Conservation (phyloP, 2,329 filamentous ascomycete species). For the Dactylellina sp. region DNA sequence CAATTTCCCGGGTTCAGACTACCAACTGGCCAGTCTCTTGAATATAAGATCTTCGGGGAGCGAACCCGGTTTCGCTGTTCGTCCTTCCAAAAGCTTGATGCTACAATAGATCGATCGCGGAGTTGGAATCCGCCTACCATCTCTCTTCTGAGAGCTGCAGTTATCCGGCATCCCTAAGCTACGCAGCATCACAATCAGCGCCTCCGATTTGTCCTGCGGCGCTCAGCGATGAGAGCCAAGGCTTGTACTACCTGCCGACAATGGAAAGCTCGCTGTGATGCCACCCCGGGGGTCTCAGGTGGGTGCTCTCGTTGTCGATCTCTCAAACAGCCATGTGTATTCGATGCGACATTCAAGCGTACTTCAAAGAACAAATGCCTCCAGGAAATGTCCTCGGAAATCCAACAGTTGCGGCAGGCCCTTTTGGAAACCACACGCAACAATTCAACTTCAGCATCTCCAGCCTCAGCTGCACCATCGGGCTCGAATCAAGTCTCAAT, state of each 20-base stretch:
- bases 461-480: not conserved
- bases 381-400: constrained; percentile 43
- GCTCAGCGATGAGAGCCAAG: constrained; percentile 33
- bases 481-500: constrained; percentile 13
- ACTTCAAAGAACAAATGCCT: constrained; percentile 40
- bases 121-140: constrained; percentile 14
- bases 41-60: constrained; percentile 15
- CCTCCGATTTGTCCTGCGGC: not conserved
- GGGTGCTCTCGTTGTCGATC: constrained; percentile 41
- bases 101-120: constrained; percentile 10
- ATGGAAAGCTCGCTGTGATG: constrained; percentile 41
- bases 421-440: constrained; percentile 14
- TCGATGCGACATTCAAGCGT: constrained; percentile 39
- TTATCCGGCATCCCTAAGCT: constrained; percentile 4
- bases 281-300: constrained; percentile 14
- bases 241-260: constrained; percentile 36
- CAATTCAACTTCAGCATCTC: constrained; percentile 20
- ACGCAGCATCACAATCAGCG: not conserved
- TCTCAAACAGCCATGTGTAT: constrained; percentile 36
- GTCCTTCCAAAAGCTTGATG: constrained; percentile 7
- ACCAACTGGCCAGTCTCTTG: not conserved
- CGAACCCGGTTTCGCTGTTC: constrained; percentile 42
- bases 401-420: constrained; percentile 39
- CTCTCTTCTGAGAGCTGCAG: not conserved
- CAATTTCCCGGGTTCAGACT: constrained; percentile 5